Evolutionary conservation across 164 flowering plant genomes (phyloP), one percentile per base, ranked within the genome.

Genomic region (Stephania cephalantha): DNA sequence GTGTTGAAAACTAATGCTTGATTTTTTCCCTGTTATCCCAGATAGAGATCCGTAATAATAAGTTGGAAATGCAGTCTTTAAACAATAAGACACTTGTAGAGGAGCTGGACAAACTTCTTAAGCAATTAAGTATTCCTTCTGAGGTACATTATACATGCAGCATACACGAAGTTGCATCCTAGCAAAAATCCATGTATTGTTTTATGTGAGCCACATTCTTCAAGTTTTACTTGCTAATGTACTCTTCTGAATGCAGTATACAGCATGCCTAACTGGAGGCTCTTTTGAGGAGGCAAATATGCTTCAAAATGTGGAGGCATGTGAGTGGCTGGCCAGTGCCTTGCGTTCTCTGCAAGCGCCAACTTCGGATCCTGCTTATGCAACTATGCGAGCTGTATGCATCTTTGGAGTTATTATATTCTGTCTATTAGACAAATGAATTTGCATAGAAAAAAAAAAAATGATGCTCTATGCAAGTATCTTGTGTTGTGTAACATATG

Each of bases 21-120:
- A 58, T 58, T 25, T 22, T 22, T 69, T 10, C 48, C 15, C 18
- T 72, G 1, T 72, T 72, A n/a, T 55, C 42, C 65, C 92, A 96
- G 99, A 96, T 96, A 83, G 99, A 96, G 85, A 88, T 87, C 13
- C 97, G 99, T 68, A 96, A 96, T 73, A 96, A 96, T 85, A 91
- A 92, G 83, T 82, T 94, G 87, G 99, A 94, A 90, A 88, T 90
- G 93, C 99, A 94, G 81, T 94, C 99, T 74, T 94, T 94, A 68
- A 96, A 96, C 79, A 96, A 94, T 75, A 91, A 87, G 85, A 72
- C 89, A 52, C 90, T 94, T 70, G 87, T 94, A 81, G 89, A 88
- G 75, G 99, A 94, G 80, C 97, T 96, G 75, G 98, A 94, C 78
- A 96, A 87, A 81, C 97, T 96, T 83, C 88, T 94, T 81, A 97